Percentiles rank a stretch among this genome's conserved stretches.
Conservation (phyloP, 2,329 filamentous ascomycete species). For the Nectriaceae sp. region DNA sequence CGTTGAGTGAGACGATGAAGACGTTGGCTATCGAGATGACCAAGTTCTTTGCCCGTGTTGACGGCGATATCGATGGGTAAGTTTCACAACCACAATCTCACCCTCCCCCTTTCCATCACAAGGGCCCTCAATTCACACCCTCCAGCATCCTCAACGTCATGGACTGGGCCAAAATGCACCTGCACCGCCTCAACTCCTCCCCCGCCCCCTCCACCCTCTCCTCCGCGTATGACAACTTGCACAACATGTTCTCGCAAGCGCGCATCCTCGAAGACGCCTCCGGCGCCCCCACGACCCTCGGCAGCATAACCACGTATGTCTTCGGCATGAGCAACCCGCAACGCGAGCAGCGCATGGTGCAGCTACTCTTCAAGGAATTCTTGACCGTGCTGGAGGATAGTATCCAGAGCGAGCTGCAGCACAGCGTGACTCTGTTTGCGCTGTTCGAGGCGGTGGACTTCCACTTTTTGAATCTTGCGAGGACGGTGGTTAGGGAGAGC, state of each 20-base stretch:
- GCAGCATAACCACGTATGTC: constrained; percentile 67
- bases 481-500: constrained; percentile 81
- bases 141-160: constrained; percentile 84
- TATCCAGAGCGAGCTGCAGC: constrained; percentile 80
- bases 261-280: constrained; percentile 58
- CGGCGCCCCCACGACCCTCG: constrained; percentile 66
- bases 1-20: constrained; percentile 82
- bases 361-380: constrained; percentile 83
- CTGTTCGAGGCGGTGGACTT: constrained; percentile 92
- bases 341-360: constrained; percentile 76
- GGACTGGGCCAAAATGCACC: constrained; percentile 91
- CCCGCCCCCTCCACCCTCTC: constrained; percentile 61
- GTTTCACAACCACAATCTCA: constrained; percentile 22
- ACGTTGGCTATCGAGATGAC: constrained; percentile 83
- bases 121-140: background rate
- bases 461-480: constrained; percentile 86
- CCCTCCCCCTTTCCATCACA: constrained; percentile 10
- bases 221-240: constrained; percentile 79
- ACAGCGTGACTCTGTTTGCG: constrained; percentile 77
- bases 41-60: constrained; percentile 89
- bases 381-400: constrained; percentile 85
- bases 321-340: constrained; percentile 83
- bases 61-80: constrained; percentile 85
- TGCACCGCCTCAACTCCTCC: constrained; percentile 66
- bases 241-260: constrained; percentile 70